phyloP scores from a whole-genome alignment of 2,329 filamentous ascomycete species.

The Claviceps capensis region DNA sequence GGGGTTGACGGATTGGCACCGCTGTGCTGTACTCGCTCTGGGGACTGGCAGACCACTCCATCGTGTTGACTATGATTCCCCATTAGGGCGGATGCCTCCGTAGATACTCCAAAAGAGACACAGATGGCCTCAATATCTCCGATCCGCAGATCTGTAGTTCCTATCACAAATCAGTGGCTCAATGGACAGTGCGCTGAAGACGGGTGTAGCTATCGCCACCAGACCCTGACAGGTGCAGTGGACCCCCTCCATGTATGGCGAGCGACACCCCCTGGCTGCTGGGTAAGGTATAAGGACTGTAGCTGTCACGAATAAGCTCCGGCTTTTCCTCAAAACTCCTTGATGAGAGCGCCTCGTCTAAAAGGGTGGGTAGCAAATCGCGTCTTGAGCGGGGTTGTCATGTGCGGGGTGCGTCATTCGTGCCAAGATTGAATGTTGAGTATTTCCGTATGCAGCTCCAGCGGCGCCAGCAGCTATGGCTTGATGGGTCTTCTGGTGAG shows the following conservation, averaged over 20 bases:
- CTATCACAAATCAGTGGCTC: not conserved
- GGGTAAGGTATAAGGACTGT: not conserved
- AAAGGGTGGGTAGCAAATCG: not conserved
- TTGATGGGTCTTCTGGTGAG: not conserved
- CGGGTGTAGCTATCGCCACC: not conserved
- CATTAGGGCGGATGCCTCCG: not conserved
- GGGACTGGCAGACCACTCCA: not conserved
- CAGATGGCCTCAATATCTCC: not conserved
- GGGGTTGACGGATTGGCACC: not conserved
- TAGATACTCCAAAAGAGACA: not conserved
- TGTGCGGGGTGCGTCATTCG: not conserved
- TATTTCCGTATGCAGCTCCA: not conserved
- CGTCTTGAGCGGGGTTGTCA: not conserved
- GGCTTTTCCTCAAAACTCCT: not conserved
- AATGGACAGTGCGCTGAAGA: not conserved
- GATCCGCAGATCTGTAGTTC: not conserved
- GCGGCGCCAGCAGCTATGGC: not conserved
- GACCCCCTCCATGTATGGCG: not conserved
- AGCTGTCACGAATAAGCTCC: not conserved
- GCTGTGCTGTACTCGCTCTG: no score
- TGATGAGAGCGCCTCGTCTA: no score
- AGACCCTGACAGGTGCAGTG: not conserved
- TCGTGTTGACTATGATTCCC: not conserved
- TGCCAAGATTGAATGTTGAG: not conserved
- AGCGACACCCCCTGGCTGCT: not conserved